Base-by-base conservation (phyloP, 2,329 filamentous ascomycete species). In the Clarireedia hainanense region DNA sequence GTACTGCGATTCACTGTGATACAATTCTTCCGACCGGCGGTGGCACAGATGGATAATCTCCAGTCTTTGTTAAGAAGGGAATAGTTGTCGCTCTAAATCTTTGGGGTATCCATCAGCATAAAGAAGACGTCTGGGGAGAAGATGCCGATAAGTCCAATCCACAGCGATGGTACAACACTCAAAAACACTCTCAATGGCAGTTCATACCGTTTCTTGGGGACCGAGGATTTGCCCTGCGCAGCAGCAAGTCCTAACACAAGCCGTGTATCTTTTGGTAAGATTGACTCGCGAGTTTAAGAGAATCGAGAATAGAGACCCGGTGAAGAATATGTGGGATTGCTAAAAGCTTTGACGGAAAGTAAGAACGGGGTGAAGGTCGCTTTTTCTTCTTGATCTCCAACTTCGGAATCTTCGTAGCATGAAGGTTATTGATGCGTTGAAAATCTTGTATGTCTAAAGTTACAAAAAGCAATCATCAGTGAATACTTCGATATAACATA, bases 1-100 rank as follows among this genome's bases (percentile, higher is more conserved):
- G 20, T 17, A 51, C 42, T 1, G 76, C 78, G 2, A 66, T 71
- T 12, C 67, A 68, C 43, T 20, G 20, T 20, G 76, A 80, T 46
- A 68, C 64, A 1, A 59, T 61, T 2, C 56, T 71, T 4, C 69
- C 69, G 1, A 10, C 39, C 5, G 68, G 68, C 15, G 69, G 69
- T 7, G 69, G 67, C 3, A 58, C 58, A 1, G 63, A 66, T 36
- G 61, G 65, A 1, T 57, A 58, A n/a, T 51, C 57, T 2, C 66
- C 68, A 0, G 52, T 70, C 2, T 63, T 65, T 17, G 51, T 70
- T 6, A 20, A 52, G 2, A 61, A 61, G 27, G 65, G 65, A 2
- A 56, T 52, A 14, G 27, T 55, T 3, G 53, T 70, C 1, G 24
- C 57, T 2, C 65, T 63, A 20, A 54, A 43, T 20, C 42, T 65